Evolutionary conservation across 78 protist species (phyloP), one percentile per base, ranked within the genome.

Genomic region (Guillardia theta): DNA sequence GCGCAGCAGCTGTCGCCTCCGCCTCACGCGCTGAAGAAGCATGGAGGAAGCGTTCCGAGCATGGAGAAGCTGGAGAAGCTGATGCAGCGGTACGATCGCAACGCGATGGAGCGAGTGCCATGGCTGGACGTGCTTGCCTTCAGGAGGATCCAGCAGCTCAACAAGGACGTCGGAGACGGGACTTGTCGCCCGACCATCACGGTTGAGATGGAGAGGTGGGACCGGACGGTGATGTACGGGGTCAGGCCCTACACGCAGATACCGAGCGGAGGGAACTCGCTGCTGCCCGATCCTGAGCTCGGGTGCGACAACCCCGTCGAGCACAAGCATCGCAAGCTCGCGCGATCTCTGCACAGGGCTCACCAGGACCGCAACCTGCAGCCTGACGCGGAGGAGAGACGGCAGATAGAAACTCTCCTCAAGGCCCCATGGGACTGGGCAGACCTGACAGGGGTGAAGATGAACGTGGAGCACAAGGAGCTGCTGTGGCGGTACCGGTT

Each of bases 401-500:
- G 83, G 45, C 83, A 70, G 83, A 70, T 70, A 4, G 30, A 94
- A 36, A 44, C 47, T 4, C 94, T 94, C 19, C 27, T 95, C 46
- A 43, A 54, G 43, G 41, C 22, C 43, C 95, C 96, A 27, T 88
- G 94, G 43, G 50, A 77, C 48, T 53, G 44, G 80, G 39, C 48
- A 48, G 93, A 70, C 41, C 83, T 70, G 83, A 70, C 83, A 4
- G 83, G 83, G n/a, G 22, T 24, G 27, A 70, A 70, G 6, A 70
- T 95, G 47, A 48, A 46, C 4, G 37, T 53, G 24, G 94, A 94
- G 15, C 94, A 97, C 44, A 92, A 90, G 70, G 93, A 95, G 19
- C 64, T 96, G 76, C 44, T 97, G 4, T 97, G 97, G 97, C 41
- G 50, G 46, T 98, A 70, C 83, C n/a, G 70, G 70, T 58, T 58